These are phyloP conservation scores for Hexamita inflata DNA, from an alignment of 208 protist species.

Conservation along the genomic window DNA sequence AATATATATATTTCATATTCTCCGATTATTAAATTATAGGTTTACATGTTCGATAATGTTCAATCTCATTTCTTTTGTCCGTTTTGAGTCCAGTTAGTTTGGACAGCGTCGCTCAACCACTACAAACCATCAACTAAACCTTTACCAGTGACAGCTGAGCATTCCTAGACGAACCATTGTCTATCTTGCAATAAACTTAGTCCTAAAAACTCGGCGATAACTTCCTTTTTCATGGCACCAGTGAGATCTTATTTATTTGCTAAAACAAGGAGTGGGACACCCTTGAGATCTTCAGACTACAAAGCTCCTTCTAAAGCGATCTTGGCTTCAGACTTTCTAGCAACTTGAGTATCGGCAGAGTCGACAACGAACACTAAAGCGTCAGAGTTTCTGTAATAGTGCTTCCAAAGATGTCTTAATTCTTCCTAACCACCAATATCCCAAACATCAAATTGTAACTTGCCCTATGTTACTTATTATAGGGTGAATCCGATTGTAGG, in stretches of 20 bases:
- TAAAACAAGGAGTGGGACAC: conserved; percentile 26
- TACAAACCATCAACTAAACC: no score
- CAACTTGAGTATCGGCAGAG: conserved; percentile 13
- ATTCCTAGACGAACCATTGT: no score
- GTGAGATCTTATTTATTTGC: conserved; percentile 41
- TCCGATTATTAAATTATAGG: no score
- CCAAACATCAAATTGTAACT: conserved; percentile 25
- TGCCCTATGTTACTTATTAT: neutral
- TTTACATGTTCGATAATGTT: no score
- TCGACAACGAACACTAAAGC: conserved; percentile 37
- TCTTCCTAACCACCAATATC: conserved; percentile 34
- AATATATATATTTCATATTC: no score
- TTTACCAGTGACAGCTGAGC: no score
- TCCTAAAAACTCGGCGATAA: neutral
- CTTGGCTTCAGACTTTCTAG: conserved; percentile 9
- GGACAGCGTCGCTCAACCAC: no score
- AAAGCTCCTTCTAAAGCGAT: neutral
- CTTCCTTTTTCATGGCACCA: neutral
- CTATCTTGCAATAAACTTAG: neutral
- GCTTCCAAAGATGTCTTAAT: conserved; percentile 27
- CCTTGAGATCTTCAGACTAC: conserved; percentile 1
- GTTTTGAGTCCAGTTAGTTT: no score
- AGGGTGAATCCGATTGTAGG: conserved; percentile 35
- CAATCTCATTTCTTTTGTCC: no score
- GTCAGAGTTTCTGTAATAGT: conserved; percentile 28